Percentiles rank a stretch among this genome's conserved stretches.
phyloP scores from a whole-genome alignment of 2,329 filamentous ascomycete genomes.

The Trichoderma simmonsii region DNA sequence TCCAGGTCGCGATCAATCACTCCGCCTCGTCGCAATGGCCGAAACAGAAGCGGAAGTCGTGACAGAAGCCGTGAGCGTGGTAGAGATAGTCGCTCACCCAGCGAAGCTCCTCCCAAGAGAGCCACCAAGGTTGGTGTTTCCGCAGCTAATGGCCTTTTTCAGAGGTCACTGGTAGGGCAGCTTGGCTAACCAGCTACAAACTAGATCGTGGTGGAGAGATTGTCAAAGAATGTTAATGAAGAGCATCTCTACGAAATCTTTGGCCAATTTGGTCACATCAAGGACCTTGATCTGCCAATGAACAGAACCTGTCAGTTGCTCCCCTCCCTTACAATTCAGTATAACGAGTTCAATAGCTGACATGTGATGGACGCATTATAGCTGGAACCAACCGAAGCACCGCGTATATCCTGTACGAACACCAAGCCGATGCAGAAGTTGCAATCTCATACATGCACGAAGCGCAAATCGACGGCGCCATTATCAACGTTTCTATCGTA shows the following conservation, averaged over 20 bases:
- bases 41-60: conserved; percentile 28
- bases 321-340: not conserved
- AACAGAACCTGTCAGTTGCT: conserved; percentile 70
- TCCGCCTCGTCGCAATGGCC: conserved; percentile 34
- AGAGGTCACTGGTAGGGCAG: not conserved
- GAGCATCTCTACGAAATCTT: conserved; percentile 90
- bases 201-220: conserved; percentile 90
- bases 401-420: conserved; percentile 82
- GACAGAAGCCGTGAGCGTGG: conserved; percentile 35
- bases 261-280: conserved; percentile 78
- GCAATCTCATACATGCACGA: conserved; percentile 98
- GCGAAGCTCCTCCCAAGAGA: conserved; percentile 37
- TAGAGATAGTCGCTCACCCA: conserved; percentile 37
- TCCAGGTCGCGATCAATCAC: conserved; percentile 31
- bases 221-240: conserved; percentile 93
- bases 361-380: conserved; percentile 32
- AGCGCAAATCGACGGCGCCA: conserved; percentile 81
- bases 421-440: conserved; percentile 74
- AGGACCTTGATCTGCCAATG: conserved; percentile 84
- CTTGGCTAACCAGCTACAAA: not conserved
- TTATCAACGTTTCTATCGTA: conserved; percentile 84
- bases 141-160: not conserved
- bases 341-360: not conserved
- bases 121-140: conserved; percentile 52
- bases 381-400: conserved; percentile 89